phyloP scores from a whole-genome alignment of 2,329 filamentous ascomycete genomes.

The Purpureocillium lavendulum region DNA sequence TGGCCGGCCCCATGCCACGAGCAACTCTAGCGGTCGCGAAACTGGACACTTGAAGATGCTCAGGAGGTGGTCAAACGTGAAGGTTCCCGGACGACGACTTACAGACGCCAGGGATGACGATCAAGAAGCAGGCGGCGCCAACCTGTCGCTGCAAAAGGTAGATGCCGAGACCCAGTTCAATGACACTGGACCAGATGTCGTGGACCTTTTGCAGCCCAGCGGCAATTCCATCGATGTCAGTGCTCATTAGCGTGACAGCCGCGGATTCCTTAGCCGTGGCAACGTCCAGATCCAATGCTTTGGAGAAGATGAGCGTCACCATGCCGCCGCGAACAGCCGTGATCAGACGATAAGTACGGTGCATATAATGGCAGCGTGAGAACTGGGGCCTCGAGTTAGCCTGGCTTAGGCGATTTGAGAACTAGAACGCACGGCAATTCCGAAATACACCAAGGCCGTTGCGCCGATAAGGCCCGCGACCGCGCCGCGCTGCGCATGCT shows the following conservation, averaged over 20 bases:
- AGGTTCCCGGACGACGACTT: not conserved
- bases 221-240: conserved; percentile 29
- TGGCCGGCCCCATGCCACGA: conserved; percentile 30
- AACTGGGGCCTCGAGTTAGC: conserved; percentile 6
- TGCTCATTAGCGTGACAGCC: conserved; percentile 34
- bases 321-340: conserved; percentile 22
- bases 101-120: conserved; percentile 62
- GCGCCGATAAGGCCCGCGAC: conserved; percentile 28
- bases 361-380: conserved; percentile 14
- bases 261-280: conserved; percentile 20
- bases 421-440: conserved; percentile 26
- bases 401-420: conserved; percentile 16
- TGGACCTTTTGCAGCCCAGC: conserved; percentile 15
- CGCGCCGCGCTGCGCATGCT: conserved; percentile 5
- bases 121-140: conserved; percentile 4
- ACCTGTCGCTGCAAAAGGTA: conserved; percentile 6
- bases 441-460: conserved; percentile 27
- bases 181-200: conserved; percentile 23
- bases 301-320: conserved; percentile 38
- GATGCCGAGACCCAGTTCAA: conserved; percentile 11
- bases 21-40: conserved; percentile 29
- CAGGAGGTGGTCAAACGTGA: conserved; percentile 2
- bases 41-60: conserved; percentile 28
- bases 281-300: conserved; percentile 25
- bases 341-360: conserved; percentile 21